Conservation (phyloP, 805 yeast genomes). For the Kodamaea kaohsiungensis region DNA sequence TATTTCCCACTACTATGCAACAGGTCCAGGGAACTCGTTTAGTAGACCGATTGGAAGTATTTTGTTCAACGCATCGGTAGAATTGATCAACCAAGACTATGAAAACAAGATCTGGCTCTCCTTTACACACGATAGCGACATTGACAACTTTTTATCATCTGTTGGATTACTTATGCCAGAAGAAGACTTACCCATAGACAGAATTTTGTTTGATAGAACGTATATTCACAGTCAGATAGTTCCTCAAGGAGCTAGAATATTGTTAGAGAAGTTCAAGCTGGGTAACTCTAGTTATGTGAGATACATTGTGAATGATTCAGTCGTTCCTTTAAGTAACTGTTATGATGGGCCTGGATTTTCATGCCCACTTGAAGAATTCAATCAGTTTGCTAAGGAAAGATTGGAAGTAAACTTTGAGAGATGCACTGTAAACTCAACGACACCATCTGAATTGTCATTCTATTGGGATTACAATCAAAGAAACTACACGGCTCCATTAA, state of each 20-base stretch:
- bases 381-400: slow-evolving; percentile 28
- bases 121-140: slow-evolving; percentile 74
- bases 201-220: slow-evolving; percentile 47
- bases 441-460: slow-evolving; percentile 29
- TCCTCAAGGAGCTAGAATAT: slow-evolving; percentile 44
- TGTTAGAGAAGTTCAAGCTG: slow-evolving; percentile 38
- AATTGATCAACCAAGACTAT: slow-evolving; percentile 43
- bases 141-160: slow-evolving; percentile 62
- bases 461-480: slow-evolving; percentile 40
- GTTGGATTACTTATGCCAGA: slow-evolving; percentile 55
- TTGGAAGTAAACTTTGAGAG: slow-evolving; percentile 27
- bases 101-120: slow-evolving; percentile 63
- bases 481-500: slow-evolving; percentile 23
- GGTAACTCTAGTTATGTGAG: slow-evolving; percentile 34
- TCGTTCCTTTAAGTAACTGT: slow-evolving; percentile 36
- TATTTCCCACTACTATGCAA: slow-evolving; percentile 56
- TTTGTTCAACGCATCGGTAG: slow-evolving; percentile 48
- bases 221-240: slow-evolving; percentile 44
- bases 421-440: slow-evolving; percentile 24
- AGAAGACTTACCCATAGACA: slow-evolving; percentile 44
- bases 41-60: slow-evolving; percentile 63
- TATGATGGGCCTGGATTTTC: slow-evolving; percentile 44
- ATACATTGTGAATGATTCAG: slow-evolving; percentile 42
- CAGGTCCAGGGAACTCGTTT: slow-evolving; percentile 63
- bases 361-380: slow-evolving; percentile 38